Percentiles rank a stretch among this genome's conserved stretches.
Conservation (phyloP, 345 rosid species). For the Raphanus sativus region DNA sequence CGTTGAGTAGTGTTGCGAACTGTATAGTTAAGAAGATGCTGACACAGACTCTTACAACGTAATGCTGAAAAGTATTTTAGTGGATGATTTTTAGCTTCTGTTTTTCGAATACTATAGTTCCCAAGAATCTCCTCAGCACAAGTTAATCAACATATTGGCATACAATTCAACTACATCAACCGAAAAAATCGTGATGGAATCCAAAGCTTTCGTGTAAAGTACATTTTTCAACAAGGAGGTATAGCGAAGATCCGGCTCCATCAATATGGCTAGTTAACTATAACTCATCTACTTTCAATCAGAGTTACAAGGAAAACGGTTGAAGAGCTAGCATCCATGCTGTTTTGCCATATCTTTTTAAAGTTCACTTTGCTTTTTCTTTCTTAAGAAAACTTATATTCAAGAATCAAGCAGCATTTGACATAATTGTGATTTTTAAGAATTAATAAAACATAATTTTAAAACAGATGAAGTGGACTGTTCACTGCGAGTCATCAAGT, state of each 20-base stretch:
- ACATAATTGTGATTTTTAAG: not conserved
- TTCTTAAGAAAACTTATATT: not conserved
- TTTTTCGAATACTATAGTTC: not conserved
- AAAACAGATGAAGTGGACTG: not conserved
- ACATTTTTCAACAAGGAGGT: not conserved
- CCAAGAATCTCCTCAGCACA: too few relatives aligned
- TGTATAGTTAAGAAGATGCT: not conserved
- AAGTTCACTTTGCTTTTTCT: not conserved
- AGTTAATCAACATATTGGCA: too few relatives aligned
- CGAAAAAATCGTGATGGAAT: too few relatives aligned
- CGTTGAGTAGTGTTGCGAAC: not conserved
- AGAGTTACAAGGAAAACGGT: not conserved
- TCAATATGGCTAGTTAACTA: not conserved
- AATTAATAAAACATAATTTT: not conserved
- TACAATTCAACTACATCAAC: too few relatives aligned
- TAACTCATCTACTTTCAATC: not conserved
- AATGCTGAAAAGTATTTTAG: not conserved
- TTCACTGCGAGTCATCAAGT: not conserved
- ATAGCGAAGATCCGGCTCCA: not conserved
- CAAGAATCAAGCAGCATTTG: not conserved
- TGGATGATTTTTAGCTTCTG: not conserved
- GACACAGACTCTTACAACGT: not conserved
- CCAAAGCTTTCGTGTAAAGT: not conserved
- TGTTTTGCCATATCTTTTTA: not conserved
- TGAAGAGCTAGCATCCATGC: not conserved